Conservation (phyloP, 73 alveolate genomes). For the Paramecium pentaurelia region DNA sequence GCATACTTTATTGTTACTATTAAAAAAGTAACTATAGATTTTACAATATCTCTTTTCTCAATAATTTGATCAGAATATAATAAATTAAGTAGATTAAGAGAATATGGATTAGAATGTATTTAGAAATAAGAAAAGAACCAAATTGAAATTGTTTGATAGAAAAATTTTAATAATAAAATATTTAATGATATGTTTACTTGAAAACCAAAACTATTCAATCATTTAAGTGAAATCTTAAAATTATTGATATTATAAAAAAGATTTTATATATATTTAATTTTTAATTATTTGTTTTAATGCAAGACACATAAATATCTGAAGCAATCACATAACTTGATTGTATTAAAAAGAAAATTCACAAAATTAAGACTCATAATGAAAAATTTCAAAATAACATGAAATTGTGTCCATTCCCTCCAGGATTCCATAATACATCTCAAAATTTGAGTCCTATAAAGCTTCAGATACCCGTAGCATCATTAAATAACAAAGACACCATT, state of each 20-base stretch:
- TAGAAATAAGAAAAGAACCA: neutral
- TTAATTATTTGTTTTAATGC: neutral
- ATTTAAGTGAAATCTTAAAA: neutral
- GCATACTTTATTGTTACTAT: neutral
- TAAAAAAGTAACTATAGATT: neutral
- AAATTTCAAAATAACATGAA: neutral
- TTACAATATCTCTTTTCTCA: neutral
- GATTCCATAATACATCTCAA: neutral
- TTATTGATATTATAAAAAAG: neutral
- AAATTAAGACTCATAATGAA: constrained; percentile 13
- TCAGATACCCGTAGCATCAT: neutral
- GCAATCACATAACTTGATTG: neutral
- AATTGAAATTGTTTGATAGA: neutral
- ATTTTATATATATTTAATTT: neutral
- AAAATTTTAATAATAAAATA: neutral
- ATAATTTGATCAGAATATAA: neutral
- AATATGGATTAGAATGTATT: neutral
- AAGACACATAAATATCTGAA: neutral
- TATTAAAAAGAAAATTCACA: constrained; percentile 41
- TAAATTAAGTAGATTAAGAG: neutral
- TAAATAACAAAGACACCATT: neutral
- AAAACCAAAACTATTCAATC: neutral
- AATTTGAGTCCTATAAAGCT: neutral
- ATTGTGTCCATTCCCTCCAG: constrained; percentile 45
- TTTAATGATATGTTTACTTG: neutral